phyloP scores from a whole-genome alignment of 116 monocot species.

The Thalassia testudinum region DNA sequence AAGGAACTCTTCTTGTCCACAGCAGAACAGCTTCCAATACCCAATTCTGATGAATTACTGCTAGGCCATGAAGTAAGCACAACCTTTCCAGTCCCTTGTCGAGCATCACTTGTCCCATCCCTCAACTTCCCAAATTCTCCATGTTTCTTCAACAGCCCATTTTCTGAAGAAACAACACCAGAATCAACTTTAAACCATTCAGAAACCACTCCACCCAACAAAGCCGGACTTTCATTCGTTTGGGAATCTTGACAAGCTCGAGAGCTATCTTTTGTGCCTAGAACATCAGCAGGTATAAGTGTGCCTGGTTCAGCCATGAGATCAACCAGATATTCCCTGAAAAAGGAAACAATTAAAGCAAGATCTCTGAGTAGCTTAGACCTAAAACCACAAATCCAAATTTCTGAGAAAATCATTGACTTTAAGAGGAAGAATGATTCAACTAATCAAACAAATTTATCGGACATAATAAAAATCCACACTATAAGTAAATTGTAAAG shows the following conservation, averaged over 20 bases:
- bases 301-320: slow-evolving; percentile 96
- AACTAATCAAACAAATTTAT: no score
- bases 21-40: slow-evolving; percentile 28
- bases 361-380: no score
- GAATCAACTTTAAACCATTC: not conserved
- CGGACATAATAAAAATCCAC: no score
- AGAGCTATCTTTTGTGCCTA: slow-evolving; percentile 44
- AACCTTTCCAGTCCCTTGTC: slow-evolving; percentile 14
- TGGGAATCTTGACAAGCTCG: slow-evolving; percentile 21
- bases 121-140: slow-evolving; percentile 9
- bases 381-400: no score
- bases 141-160: not conserved
- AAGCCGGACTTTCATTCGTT: slow-evolving; percentile 11
- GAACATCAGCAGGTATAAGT: slow-evolving; percentile 81
- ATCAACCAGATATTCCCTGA: slow-evolving; percentile 96
- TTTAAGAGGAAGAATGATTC: no score
- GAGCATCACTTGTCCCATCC: slow-evolving; percentile 1
- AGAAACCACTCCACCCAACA: slow-evolving; percentile 13
- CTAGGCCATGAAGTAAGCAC: slow-evolving; percentile 7
- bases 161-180: no score
- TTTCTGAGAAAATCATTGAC: no score
- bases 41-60: slow-evolving; percentile 17
- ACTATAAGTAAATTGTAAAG: no score
- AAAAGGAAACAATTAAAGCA: not conserved
- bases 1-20: slow-evolving; percentile 12